A percentile compares a stretch with the other conserved stretches of the same genome.
Evolutionary conservation across 176 grass and related monocot species (phyloP).

Genomic region (Oryza coarctata): DNA sequence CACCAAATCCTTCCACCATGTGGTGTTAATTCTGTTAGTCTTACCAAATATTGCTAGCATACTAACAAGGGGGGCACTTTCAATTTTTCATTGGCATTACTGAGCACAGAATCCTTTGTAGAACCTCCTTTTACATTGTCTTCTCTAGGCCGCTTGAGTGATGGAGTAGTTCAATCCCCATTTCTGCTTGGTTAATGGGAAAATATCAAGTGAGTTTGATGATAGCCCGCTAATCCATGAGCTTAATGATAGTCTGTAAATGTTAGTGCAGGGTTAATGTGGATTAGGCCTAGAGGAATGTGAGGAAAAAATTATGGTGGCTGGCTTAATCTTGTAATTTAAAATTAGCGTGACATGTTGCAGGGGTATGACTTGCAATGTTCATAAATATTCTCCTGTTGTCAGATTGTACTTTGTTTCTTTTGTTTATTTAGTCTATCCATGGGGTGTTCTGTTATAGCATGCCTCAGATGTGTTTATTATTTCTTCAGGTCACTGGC

Average conservation of each 20-base stretch:
- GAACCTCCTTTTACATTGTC: neutral
- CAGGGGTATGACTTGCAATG: neutral
- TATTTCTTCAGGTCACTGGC: slow-evolving; percentile 37
- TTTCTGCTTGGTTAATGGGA: neutral
- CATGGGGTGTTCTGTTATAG: neutral
- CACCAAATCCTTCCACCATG: neutral
- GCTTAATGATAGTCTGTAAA: neutral
- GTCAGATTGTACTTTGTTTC: neutral
- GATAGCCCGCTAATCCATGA: neutral
- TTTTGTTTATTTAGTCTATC: neutral
- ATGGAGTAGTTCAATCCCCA: neutral
- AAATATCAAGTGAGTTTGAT: neutral
- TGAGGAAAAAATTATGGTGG: neutral
- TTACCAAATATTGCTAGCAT: neutral
- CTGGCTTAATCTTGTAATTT: slow-evolving; percentile 10
- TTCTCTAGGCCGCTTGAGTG: neutral
- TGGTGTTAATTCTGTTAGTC: neutral
- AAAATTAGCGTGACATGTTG: neutral
- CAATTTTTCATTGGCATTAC: too few species aligned
- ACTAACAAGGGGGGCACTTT: too few species aligned
- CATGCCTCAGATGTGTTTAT: slow-evolving; percentile 6
- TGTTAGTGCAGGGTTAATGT: neutral
- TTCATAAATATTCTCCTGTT: neutral
- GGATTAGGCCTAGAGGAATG: neutral
- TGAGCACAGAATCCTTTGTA: neutral